Base-by-base conservation (phyloP, 2,329 filamentous ascomycete genomes). In the Ophiostoma sp. region DNA sequence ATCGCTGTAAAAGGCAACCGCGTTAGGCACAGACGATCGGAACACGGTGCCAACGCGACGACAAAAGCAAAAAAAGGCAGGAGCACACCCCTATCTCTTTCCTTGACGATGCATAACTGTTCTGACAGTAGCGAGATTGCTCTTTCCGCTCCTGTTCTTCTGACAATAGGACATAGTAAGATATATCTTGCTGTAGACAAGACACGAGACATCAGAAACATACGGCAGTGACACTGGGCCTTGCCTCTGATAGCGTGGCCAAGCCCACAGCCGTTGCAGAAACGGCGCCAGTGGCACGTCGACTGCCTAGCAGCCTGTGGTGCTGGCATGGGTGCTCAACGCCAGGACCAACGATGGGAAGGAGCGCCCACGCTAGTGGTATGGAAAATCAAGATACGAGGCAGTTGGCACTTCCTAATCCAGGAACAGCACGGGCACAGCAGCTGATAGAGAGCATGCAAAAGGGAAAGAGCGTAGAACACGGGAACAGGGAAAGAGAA, bases 181-280 rank as follows among this genome's bases (percentile, higher is more conserved):
- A n/a, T 44, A 11, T 44, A 44, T 44, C 42, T 2, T 44, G 49
- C 49, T 55, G 49, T 55, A 55, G 49, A 55, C 8, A 49, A n/a
- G 47, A 16, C 16, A 55, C 49, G 18, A n/a, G 47, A 16, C 16
- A 55, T 18, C 27, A 55, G 47, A 8, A 7, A 55, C 49, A 12
- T 47, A 16, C 12, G 6, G 12, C 14, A 4, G 12, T 16, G 14
- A 47, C n/a, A 47, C 42, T 44, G 42, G 2, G 14, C 16, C 47
- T 4, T 6, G 27, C 27, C 27, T 27, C 27, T 27, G 12, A 5
- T 49, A 49, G 49, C 49, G 49, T 55, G 47, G 49, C 45, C 12
- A 16, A 27, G 45, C 45, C 45, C 45, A 47, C 49, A 55, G 47
- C 49, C 49, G 49, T 55, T 55, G 49, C n/a, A 52, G 47, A 47